phyloP scores from a whole-genome alignment of 148 eudicot genomes.

The Rhododendron ovatum region DNA sequence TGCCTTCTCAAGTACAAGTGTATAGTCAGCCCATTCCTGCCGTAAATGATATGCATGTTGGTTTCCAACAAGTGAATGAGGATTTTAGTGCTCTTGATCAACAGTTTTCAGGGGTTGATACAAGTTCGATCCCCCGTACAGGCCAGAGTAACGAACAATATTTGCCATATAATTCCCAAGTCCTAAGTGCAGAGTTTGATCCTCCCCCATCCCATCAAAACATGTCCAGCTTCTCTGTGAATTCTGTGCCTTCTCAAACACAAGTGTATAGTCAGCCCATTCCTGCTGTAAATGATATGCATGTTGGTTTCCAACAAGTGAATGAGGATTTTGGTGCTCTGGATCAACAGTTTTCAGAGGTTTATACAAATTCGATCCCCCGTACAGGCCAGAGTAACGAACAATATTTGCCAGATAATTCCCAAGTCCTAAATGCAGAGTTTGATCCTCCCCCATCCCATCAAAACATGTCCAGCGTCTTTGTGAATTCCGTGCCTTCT shows the following conservation, averaged over 20 bases:
- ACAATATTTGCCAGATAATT: too few relatives aligned
- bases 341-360: constrained; percentile 8
- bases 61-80: constrained; percentile 22
- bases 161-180: too few relatives aligned
- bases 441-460: neutral
- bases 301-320: constrained; percentile 17
- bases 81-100: constrained; percentile 10
- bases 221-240: constrained; percentile 4
- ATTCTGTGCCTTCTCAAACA: constrained; percentile 14
- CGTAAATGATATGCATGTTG: constrained; percentile 19
- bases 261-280: constrained; percentile 28
- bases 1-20: constrained; percentile 20
- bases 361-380: neutral
- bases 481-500: constrained; percentile 12
- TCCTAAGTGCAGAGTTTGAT: too few relatives aligned
- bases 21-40: constrained; percentile 22
- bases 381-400: too few relatives aligned
- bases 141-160: too few relatives aligned
- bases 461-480: constrained; percentile 11
- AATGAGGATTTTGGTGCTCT: constrained; percentile 17
- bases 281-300: constrained; percentile 19
- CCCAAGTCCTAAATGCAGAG: too few relatives aligned
- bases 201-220: constrained; percentile 12
- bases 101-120: constrained; percentile 4
- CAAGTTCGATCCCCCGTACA: too few relatives aligned